phyloP scores from a whole-genome alignment of 2,329 filamentous ascomycete species.

The Ambrosiella beaveri region DNA sequence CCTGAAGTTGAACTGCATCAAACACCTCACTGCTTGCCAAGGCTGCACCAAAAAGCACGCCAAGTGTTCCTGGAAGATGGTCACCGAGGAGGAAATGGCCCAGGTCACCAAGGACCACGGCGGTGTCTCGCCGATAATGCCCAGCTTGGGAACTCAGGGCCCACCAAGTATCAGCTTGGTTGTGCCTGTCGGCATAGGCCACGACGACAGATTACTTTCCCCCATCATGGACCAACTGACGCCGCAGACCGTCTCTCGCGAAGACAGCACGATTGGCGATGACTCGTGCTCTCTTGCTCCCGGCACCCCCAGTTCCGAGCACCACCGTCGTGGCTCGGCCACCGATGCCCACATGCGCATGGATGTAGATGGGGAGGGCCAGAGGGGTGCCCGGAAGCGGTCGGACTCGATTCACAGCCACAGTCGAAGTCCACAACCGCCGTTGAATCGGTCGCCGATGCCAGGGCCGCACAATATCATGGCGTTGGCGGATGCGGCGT shows the following conservation, averaged over 20 bases:
- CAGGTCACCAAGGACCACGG: conserved; percentile 8
- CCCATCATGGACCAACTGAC: conserved; percentile 10
- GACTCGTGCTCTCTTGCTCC: conserved; percentile 10
- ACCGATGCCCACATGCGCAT: conserved; percentile 10
- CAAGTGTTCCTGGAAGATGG: conserved; percentile 69
- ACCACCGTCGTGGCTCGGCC: conserved; percentile 5
- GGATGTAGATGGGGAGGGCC: conserved; percentile 6
- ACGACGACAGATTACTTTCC: conserved; percentile 10
- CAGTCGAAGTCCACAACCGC: conserved; percentile 7
- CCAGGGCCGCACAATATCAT: neutral
- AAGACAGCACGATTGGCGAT: conserved; percentile 10
- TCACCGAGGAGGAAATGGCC: conserved; percentile 51
- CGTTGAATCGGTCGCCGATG: conserved; percentile 3
- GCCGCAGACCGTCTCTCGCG: conserved; percentile 8
- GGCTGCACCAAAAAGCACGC: conserved; percentile 84
- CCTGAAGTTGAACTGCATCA: conserved; percentile 64
- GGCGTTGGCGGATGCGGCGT: conserved; percentile 11
- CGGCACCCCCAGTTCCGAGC: conserved; percentile 9
- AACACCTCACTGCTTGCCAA: conserved; percentile 71
- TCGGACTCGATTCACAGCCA: conserved; percentile 8
- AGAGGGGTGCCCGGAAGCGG: neutral
- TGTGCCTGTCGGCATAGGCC: conserved; percentile 7
- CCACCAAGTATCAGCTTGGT: conserved; percentile 8
- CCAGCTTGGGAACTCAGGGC: neutral
- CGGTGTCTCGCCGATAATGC: neutral